These are phyloP conservation scores for Epichloe coenophiala DNA, from an alignment of 2,329 filamentous ascomycete species.

Conservation along the genomic window DNA sequence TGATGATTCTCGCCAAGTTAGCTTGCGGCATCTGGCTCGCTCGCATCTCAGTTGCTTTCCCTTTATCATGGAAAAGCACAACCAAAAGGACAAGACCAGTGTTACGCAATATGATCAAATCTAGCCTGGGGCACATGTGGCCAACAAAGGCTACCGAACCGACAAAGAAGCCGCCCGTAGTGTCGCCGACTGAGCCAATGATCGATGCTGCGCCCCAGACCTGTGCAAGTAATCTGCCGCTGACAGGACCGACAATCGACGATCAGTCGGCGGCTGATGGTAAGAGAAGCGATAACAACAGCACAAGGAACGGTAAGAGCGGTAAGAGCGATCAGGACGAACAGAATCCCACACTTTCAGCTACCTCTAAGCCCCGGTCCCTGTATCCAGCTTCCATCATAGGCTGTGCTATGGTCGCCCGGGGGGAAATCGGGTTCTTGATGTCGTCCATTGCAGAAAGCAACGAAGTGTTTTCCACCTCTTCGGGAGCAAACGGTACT, in stretches of 20 bases:
- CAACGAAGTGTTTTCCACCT: conserved; percentile 25
- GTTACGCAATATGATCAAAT: too few species aligned
- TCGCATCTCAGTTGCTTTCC: conserved; percentile 6
- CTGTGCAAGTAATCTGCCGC: not conserved
- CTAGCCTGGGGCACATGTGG: not conserved
- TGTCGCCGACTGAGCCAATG: not conserved
- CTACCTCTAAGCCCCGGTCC: conserved; percentile 38
- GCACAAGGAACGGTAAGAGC: not conserved
- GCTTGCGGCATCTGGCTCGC: conserved; percentile 47
- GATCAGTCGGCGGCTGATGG: not conserved
- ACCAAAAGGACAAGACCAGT: not conserved
- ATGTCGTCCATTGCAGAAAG: conserved; percentile 56
- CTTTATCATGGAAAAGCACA: not conserved
- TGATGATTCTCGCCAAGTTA: conserved; percentile 55
- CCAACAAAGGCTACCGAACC: not conserved
- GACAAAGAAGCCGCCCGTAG: not conserved
- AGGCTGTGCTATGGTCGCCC: conserved; percentile 54
- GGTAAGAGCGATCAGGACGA: not conserved
- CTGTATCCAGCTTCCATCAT: conserved; percentile 55
- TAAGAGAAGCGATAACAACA: not conserved
- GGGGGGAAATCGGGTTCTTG: conserved; percentile 73
- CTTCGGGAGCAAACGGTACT: not conserved
- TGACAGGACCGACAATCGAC: not conserved
- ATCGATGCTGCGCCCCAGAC: not conserved
- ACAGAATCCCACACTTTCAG: conserved; percentile 3